Evolutionary conservation across 441 rosid genomes (phyloP), one percentile per base, ranked within the genome.

Genomic region (Pelargonium australe): DNA sequence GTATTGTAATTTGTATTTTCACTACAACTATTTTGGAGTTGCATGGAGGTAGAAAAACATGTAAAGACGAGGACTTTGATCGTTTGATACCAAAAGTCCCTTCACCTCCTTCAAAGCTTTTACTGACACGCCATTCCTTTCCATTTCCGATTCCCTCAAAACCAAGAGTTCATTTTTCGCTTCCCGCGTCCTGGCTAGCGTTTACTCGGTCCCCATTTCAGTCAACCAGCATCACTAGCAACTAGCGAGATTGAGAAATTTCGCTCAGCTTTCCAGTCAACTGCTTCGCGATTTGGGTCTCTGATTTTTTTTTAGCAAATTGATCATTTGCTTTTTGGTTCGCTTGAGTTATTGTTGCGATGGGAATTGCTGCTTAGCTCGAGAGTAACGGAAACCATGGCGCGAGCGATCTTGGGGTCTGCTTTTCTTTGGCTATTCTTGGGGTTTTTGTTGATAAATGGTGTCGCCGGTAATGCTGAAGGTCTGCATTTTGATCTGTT

Each of bases 401-500:
- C 3, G n/a, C 37, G 6, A 20, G 37, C 37, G 64, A 60, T 60
- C 14, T 60, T 34, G 64, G 25, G 14, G 37, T 11, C 11, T 10
- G n/a, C 34, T 13, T 28, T 58, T 5, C 34, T 19, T 20, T 58
- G 63, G 63, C 7, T 58, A 5, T 2, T 58, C 23, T 20, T 58
- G 63, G 63, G 63, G 34, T 58, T 20, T 20, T 31, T 4, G 63
- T 58, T 58, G 63, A 31, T 20, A 31, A 7, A 12, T 58, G 20
- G 63, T 28, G 63, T 20, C 63, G 63, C 31, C 31, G 63, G 63
- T 58, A 58, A 58, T 20, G 63, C 34, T 58, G 63, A 58, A 58
- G 63, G 63, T 58, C 34, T 2, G 63, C 34, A 8, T 58, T 13
- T 6, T 58, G 63, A 20, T 19, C 20, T 58, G 34, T 20, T 20